Evolutionary conservation across 2,329 filamentous ascomycete genomes (phyloP), one percentile per base, ranked within the genome.

Genomic region (Fusarium sacchari): DNA sequence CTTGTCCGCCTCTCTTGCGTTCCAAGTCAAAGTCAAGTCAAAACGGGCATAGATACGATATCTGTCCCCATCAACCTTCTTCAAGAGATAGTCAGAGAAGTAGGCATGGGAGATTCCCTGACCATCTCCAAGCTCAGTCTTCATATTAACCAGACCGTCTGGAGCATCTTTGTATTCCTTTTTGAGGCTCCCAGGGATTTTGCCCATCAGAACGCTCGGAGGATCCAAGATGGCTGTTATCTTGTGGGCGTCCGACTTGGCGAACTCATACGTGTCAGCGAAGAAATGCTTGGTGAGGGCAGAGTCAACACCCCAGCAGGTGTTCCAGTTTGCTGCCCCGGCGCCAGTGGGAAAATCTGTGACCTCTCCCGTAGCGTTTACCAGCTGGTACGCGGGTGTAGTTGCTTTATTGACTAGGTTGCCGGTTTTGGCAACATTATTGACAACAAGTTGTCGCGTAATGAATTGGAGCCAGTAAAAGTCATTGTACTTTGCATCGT

Each of bases 371-470:
- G 43, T 7, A 7, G 43, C 43, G 13, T 28, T 6, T 11, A 46
- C 43, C 6, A 46, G 18, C 26, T 46, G 13, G 18, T 46, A 46
- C 11, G 43, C 43, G 4, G 43, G 43, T 11, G 24, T 46, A 4
- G 5, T 3, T 28, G 43, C 24, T 28, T 28, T 46, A 1, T 46
- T 46, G 43, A 46, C 43, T 0, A 46, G 0, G 6, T 5, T 11
- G 3, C 43, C 43, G 13, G 43, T 28, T 3, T 46, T 46, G 24
- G 43, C 43, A 46, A 3, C 43, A 22, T 15, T 11, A 1, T 28
- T 4, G 0, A 46, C 24, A 0, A 46, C 43, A 0, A 28, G 26
- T 18, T 46, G 43, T 28, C 43, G 24, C 0, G 43, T 46, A 9
- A 46, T 46, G 26, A 46, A 28, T 7, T 46, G 43, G 13, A 46